Evolutionary conservation across 163 green algal genomes (phyloP).

Genomic region (Trebouxiophyceae sp.): DNA sequence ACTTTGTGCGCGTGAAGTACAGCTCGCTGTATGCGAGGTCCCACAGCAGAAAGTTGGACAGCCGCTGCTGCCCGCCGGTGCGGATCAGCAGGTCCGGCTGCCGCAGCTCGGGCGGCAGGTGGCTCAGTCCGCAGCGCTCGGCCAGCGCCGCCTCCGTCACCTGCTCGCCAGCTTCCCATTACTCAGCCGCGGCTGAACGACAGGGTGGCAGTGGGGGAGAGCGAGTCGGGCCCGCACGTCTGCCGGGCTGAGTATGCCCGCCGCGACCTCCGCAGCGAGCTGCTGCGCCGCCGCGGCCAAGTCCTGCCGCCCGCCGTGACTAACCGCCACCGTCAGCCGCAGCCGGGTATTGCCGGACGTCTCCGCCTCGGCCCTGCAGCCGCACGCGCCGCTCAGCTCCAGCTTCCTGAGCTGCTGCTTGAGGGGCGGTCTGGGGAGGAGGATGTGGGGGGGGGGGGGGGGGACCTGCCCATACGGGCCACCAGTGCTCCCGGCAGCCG

Average conservation of each 20-base stretch:
- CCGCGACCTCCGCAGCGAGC: constrained; percentile 38
- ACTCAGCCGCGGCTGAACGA: too few species aligned
- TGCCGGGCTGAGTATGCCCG: constrained; percentile 36
- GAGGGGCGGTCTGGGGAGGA: too few species aligned
- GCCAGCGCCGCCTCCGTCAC: too few species aligned
- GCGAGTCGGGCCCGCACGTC: too few species aligned
- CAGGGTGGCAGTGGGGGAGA: too few species aligned
- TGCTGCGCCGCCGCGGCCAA: constrained; percentile 47
- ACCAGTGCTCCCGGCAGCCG: constrained; percentile 34
- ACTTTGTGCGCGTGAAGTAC: constrained; percentile 19
- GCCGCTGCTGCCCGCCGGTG: constrained; percentile 66
- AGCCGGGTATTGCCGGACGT: constrained; percentile 43
- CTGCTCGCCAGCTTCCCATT: too few species aligned
- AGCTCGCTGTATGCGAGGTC: constrained; percentile 41
- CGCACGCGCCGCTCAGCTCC: background rate
- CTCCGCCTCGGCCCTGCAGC: constrained; percentile 33
- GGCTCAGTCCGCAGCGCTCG: too few species aligned
- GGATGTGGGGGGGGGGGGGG: too few species aligned
- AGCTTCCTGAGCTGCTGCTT: background rate
- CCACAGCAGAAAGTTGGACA: constrained; percentile 71
- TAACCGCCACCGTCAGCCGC: constrained; percentile 66
- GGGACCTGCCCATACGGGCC: constrained; percentile 19
- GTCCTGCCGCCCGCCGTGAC: constrained; percentile 72
- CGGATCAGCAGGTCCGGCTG: constrained; percentile 77
- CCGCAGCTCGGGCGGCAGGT: constrained; percentile 12